These are phyloP conservation scores for Leishmania mexicana DNA, from an alignment of 208 protist species.

Conservation along the genomic window DNA sequence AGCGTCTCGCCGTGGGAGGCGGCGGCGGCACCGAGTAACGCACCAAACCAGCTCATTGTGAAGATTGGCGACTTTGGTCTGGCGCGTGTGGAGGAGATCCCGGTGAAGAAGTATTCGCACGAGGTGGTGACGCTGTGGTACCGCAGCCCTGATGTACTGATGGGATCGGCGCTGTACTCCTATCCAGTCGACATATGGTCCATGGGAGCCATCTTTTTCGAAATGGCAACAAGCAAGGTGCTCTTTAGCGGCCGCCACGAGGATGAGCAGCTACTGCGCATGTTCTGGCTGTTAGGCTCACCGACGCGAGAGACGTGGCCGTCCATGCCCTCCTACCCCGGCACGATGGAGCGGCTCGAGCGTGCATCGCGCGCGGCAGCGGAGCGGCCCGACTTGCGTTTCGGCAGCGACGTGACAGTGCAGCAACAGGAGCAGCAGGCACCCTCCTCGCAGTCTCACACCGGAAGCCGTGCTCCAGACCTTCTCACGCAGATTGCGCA, in stretches of 20 bases:
- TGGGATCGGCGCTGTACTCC: conserved; percentile 83
- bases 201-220: conserved; percentile 94
- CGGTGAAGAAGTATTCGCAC: conserved; percentile 93
- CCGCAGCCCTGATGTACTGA: conserved; percentile 92
- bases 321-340: conserved; percentile 77
- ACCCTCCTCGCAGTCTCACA: background rate
- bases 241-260: conserved; percentile 88
- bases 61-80: conserved; percentile 93
- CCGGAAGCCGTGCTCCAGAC: conserved; percentile 24
- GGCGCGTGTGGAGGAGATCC: conserved; percentile 85
- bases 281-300: conserved; percentile 92
- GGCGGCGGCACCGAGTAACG: background rate
- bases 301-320: conserved; percentile 95
- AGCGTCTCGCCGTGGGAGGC: conserved; percentile 14
- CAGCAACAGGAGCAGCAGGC: conserved; percentile 15
- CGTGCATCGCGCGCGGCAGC: conserved; percentile 25
- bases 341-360: conserved; percentile 38
- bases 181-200: conserved; percentile 94
- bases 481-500: conserved; percentile 24
- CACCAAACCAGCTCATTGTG: conserved; percentile 41
- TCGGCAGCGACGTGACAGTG: conserved; percentile 17
- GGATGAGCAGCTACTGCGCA: conserved; percentile 88
- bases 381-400: conserved; percentile 20
- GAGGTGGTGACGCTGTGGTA: conserved; percentile 96
- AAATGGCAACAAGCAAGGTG: conserved; percentile 88